Percentiles rank a stretch among this genome's conserved stretches.
Evolutionary conservation across 441 rosid species (phyloP).

Genomic region (Populus trichocarpa): DNA sequence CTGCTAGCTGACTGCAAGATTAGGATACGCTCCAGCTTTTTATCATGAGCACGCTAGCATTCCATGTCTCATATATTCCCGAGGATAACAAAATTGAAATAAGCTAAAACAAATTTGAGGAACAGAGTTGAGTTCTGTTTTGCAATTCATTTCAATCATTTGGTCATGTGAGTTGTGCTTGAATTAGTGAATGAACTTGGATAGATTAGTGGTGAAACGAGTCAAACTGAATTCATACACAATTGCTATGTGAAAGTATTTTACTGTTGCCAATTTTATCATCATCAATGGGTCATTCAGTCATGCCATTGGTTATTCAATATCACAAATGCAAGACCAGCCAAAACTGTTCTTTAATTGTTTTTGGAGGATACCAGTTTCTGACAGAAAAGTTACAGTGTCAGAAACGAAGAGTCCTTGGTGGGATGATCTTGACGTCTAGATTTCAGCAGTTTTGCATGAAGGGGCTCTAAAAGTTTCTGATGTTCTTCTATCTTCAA

Average conservation of each 20-base stretch:
- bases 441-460: background rate
- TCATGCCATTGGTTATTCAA: background rate
- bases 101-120: background rate
- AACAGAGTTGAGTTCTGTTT: background rate
- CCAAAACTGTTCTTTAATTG: background rate
- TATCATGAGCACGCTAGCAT: background rate
- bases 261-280: background rate
- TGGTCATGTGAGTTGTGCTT: background rate
- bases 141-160: background rate
- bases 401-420: background rate
- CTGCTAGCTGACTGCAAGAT: background rate
- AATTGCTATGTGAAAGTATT: background rate
- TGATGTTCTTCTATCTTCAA: background rate
- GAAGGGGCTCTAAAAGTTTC: background rate
- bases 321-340: background rate
- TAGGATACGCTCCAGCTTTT: background rate
- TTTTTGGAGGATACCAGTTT: background rate
- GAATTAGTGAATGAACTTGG: background rate
- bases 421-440: background rate
- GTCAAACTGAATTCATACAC: background rate
- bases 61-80: background rate
- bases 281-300: background rate
- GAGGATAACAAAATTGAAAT: background rate
- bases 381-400: background rate
- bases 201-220: background rate